A percentile compares a stretch with the other conserved stretches of the same genome.
phyloP scores from a whole-genome alignment of 441 rosid genomes.

The Populus tomentosa region DNA sequence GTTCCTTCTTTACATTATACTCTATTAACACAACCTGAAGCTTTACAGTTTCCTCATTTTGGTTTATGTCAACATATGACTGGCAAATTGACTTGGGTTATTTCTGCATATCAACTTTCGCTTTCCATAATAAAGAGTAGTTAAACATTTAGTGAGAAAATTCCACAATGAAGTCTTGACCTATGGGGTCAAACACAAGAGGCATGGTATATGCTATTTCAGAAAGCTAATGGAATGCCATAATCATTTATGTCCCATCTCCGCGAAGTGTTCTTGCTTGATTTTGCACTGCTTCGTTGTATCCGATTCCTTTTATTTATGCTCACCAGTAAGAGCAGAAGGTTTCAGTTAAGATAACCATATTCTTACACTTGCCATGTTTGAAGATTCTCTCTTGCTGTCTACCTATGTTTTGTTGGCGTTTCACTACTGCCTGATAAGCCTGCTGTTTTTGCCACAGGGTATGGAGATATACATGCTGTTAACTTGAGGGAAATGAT shows the following conservation, averaged over 20 bases:
- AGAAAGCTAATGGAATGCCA: background rate
- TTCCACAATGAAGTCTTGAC: background rate
- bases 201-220: background rate
- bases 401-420: background rate
- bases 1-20: conserved; percentile 17
- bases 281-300: background rate
- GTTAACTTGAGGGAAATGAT: conserved; percentile 97
- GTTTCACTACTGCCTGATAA: conserved; percentile 3
- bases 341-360: background rate
- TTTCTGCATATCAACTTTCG: background rate
- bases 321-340: background rate
- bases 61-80: background rate
- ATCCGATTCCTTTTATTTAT: too few species aligned
- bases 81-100: background rate
- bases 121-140: background rate
- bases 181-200: background rate
- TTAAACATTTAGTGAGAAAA: background rate
- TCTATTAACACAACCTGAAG: background rate
- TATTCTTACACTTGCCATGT: background rate
- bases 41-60: background rate
- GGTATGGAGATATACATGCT: conserved; percentile 98
- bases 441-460: conserved; percentile 28
- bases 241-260: background rate
- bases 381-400: background rate
- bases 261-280: background rate